Base-by-base conservation (phyloP, 169 alveolate genomes). In the Eimeria praecox region DNA sequence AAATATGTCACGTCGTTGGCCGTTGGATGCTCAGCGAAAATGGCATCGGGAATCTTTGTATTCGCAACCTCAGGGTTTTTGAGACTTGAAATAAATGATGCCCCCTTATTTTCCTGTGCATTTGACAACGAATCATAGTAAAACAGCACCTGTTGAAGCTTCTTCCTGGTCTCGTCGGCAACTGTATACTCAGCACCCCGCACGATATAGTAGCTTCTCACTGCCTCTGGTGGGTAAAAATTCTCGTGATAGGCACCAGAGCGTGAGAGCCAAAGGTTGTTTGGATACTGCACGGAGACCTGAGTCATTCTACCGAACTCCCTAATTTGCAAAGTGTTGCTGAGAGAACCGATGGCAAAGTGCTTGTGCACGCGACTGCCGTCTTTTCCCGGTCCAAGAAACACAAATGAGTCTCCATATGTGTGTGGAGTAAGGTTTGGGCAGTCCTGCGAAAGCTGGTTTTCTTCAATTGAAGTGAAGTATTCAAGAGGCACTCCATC, bases 181-280 rank as follows among this genome's bases (percentile, higher is more conserved):
- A 44, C 49, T 16, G 80, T 86, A 44, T 86, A 86, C 93, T 86
- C 93, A 16, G 93, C 93, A 35, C 93, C 93, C 64, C 93, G 93
- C n/a, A 86, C 80, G 49, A 86, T 86, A 44, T 86, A 86, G 82
- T 86, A 86, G 82, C 93, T 86, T 30, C 93, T 33, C 80, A 59
- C 40, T 35, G 93, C 93, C 24, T 86, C 93, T 16, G 93, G 93
- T 18, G 93, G 93, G 44, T 86, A 46, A 54, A 86, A 86, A 27
- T 62, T 86, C 80, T 86, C 93, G 56, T 86, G 93, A 62, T 46
- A 86, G 77, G 93, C 93, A 24, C 93, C 93, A 38, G 93, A 66
- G 33, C 93, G 93, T 20, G 93, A 86, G n/a, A 86, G 93, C 93
- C 93, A 86, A 10, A 86, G 69, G 24, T 86, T 86, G 93, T 86